Percentiles rank a stretch among this genome's conserved stretches.
phyloP scores from a whole-genome alignment of 495 filamentous ascomycete species.

The Jackrogersella multiformis region DNA sequence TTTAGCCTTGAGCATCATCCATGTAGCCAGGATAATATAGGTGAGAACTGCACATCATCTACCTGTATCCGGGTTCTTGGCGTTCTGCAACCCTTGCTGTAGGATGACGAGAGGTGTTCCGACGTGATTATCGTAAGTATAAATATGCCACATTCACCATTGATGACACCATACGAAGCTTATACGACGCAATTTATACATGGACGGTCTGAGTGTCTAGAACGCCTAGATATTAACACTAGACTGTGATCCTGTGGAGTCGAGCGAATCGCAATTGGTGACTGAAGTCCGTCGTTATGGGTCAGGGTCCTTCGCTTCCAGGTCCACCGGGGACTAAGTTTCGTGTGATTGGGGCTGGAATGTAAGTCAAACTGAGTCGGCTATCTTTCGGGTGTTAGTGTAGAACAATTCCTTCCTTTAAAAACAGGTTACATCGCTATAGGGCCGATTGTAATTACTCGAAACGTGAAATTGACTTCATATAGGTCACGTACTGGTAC shows the following conservation, averaged over 20 bases:
- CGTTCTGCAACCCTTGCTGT: constrained; percentile 23
- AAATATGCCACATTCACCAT: constrained; percentile 24
- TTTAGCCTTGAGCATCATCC: constrained; percentile 31
- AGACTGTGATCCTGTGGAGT: constrained; percentile 20
- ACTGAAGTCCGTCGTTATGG: constrained; percentile 38
- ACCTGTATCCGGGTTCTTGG: constrained; percentile 27
- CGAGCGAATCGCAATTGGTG: constrained; percentile 26
- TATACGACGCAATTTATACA: constrained; percentile 31
- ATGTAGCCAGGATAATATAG: constrained; percentile 26
- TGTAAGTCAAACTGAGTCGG: constrained; percentile 37
- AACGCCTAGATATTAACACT: constrained; percentile 6
- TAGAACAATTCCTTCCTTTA: neutral
- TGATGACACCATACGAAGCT: constrained; percentile 35
- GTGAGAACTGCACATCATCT: constrained; percentile 19
- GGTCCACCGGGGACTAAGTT: constrained; percentile 45
- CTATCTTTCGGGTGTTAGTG: neutral
- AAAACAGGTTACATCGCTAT: neutral
- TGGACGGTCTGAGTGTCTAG: constrained; percentile 25
- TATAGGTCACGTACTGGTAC: constrained; percentile 47
- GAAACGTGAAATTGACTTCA: constrained; percentile 20
- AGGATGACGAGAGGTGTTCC: constrained; percentile 11
- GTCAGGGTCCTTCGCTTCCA: constrained; percentile 45
- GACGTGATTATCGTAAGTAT: constrained; percentile 20
- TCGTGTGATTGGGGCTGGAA: constrained; percentile 49
- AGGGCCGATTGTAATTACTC: neutral